A percentile compares a stretch with the other conserved stretches of the same genome.
Evolutionary conservation across 2,329 filamentous ascomycete species (phyloP).

Genomic region (Fusarium poae): DNA sequence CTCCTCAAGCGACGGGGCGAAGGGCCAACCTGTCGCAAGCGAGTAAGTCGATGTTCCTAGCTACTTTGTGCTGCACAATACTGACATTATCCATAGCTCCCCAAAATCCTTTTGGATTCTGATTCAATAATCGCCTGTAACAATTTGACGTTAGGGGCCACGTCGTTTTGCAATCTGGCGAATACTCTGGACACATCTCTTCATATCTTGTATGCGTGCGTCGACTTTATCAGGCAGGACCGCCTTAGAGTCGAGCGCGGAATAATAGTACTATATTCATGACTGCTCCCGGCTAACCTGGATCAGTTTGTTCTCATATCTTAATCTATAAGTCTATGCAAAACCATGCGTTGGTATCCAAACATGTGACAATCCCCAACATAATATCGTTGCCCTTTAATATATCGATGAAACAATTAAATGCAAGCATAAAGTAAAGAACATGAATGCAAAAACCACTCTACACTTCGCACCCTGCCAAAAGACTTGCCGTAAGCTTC

Average conservation of each 20-base stretch:
- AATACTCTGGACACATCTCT: conserved; percentile 46
- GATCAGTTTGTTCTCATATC: conserved; percentile 39
- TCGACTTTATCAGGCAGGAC: conserved; percentile 39
- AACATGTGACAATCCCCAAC: neutral
- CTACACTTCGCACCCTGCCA: neutral
- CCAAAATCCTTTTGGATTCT: conserved; percentile 68
- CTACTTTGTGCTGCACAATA: neutral
- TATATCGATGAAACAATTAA: neutral
- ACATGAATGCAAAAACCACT: neutral
- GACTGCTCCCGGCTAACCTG: conserved; percentile 18
- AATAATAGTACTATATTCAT: conserved; percentile 47
- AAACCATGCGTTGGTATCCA: conserved; percentile 11
- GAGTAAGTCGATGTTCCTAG: conserved; percentile 76
- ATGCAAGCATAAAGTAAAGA: neutral
- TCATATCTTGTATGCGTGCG: conserved; percentile 45
- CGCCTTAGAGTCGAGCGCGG: conserved; percentile 36
- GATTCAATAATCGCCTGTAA: conserved; percentile 23
- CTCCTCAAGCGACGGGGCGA: conserved; percentile 87
- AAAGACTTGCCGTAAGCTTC: neutral
- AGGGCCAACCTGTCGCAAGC: conserved; percentile 93
- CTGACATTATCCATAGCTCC: conserved; percentile 57
- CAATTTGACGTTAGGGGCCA: conserved; percentile 16
- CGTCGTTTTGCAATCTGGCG: conserved; percentile 21
- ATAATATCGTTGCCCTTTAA: neutral
- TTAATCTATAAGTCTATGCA: conserved; percentile 35